A percentile compares a stretch with the other conserved stretches of the same genome.
Evolutionary conservation across 768 basidiomycete species (phyloP).

Genomic region (Pisolithus microcarpus): DNA sequence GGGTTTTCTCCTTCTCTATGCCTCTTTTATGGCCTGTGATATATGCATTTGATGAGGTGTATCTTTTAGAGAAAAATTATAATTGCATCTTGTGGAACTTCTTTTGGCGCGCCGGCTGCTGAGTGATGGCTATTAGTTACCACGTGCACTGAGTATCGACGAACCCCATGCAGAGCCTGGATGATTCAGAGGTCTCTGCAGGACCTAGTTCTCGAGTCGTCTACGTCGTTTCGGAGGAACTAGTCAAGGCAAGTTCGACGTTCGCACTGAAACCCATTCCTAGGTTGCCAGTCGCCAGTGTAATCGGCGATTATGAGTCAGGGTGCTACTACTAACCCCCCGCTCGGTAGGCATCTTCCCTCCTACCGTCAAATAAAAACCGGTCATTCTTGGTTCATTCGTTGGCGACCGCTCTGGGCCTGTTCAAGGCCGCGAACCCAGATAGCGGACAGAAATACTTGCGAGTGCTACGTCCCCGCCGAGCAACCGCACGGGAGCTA

Average conservation of each 20-base stretch:
- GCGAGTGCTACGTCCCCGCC: conserved; percentile 44
- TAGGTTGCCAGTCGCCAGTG: no score
- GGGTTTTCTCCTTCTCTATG: not conserved
- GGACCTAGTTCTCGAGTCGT: conserved; percentile 17
- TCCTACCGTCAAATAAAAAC: conserved; percentile 63
- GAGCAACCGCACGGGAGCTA: conserved; percentile 53
- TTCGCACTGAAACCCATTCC: not conserved
- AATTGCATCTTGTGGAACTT: not conserved
- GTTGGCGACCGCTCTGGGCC: conserved; percentile 45
- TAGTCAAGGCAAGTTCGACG: conserved; percentile 38
- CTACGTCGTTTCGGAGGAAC: conserved; percentile 54
- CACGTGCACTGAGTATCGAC: no score
- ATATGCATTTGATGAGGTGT: not conserved
- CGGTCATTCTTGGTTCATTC: conserved; percentile 63
- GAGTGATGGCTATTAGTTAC: not conserved
- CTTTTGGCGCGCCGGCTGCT: not conserved
- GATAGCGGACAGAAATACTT: conserved; percentile 21
- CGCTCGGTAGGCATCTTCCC: conserved; percentile 35
- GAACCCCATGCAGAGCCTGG: not conserved
- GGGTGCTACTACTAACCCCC: conserved; percentile 1
- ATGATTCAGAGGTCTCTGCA: not conserved
- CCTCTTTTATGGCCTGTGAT: not conserved
- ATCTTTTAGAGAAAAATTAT: not conserved
- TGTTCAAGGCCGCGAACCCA: conserved; percentile 32
- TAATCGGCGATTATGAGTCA: not conserved